Evolutionary conservation across 441 rosid species (phyloP).

Genomic region (Sinapis alba): DNA sequence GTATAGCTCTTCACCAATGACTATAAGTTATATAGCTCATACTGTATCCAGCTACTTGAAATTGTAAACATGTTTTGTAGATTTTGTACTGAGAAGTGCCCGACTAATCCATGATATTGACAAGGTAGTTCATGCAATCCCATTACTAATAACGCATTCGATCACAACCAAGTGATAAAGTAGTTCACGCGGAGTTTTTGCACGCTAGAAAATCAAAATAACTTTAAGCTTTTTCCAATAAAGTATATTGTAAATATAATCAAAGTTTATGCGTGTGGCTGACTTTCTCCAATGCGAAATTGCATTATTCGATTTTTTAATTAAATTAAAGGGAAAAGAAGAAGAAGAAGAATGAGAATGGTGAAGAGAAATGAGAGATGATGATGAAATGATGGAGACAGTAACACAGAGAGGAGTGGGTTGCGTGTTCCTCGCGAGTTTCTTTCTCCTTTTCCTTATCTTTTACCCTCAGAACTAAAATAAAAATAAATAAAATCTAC

Average conservation of each 20-base stretch:
- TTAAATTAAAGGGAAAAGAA: neutral
- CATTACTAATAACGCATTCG: neutral
- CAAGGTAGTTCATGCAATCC: neutral
- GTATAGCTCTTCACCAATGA: neutral
- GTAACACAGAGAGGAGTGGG: conserved; percentile 31
- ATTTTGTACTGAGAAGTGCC: neutral
- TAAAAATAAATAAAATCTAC: neutral
- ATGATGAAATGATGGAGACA: conserved; percentile 37
- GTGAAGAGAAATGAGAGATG: conserved; percentile 38
- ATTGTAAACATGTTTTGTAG: neutral
- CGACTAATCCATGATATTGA: neutral
- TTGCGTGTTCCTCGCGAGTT: conserved; percentile 47
- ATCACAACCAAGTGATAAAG: neutral
- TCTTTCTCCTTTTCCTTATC: neutral
- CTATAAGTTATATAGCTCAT: neutral
- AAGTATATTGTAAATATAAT: too few species aligned
- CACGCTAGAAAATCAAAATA: neutral
- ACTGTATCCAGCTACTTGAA: neutral
- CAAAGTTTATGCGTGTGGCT: too few species aligned
- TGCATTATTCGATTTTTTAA: too few species aligned
- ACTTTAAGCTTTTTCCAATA: too few species aligned
- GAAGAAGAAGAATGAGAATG: conserved; percentile 13
- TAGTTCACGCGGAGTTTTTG: neutral
- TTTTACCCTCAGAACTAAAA: neutral
- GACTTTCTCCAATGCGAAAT: too few species aligned